Base-by-base conservation (phyloP, 2,329 filamentous ascomycete genomes). In the Orbilia quercus region DNA sequence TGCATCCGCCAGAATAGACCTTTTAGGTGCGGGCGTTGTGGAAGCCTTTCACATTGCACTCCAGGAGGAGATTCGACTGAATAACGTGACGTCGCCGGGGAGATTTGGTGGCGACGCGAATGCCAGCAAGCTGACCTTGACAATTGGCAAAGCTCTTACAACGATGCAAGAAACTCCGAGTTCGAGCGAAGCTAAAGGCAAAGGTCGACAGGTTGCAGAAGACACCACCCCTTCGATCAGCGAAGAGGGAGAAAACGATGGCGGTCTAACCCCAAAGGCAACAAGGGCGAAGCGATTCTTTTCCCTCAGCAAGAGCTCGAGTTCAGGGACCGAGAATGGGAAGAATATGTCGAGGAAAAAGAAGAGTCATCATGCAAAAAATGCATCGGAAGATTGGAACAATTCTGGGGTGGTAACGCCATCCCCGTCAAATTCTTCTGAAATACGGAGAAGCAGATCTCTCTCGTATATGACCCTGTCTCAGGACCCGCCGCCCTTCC, bases 21-120 rank as follows among this genome's bases (percentile, higher is more conserved):
- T 94, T 0, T 84, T 98, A 0, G 90, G 91, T n/a, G 91, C 91
- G 11, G 88, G 88, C 75, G 87, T 91, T 23, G 86, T 88, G 0
- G 90, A 92, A 78, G 90, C 91, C 75, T 96, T 95, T 80, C 91
- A 90, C 79, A 86, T 86, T 76, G 90, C 89, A 7, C 85, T 95
- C 4, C 85, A 87, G 51, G 88, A 91, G 75, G 89, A 90, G 72
- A 83, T 75, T 7, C 42, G 57, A 20, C 31, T 22, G 28, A 62
- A 57, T 20, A 73, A 7, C 28, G 48, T 47, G 58, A 66, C 57
- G 25, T 36, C 50, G 18, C 45, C 57, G 54, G 75, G 76, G 18
- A 38, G 34, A 11, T 20, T 47, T 45, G 53, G 59, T 31, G 38
- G 40, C 7, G 67, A 66, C 44, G 55, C 62, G 1, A 63, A 64